Evolutionary conservation across 306 rosid genomes (phyloP), one percentile per base, ranked within the genome.

Genomic region (Gleditsia sinensis): DNA sequence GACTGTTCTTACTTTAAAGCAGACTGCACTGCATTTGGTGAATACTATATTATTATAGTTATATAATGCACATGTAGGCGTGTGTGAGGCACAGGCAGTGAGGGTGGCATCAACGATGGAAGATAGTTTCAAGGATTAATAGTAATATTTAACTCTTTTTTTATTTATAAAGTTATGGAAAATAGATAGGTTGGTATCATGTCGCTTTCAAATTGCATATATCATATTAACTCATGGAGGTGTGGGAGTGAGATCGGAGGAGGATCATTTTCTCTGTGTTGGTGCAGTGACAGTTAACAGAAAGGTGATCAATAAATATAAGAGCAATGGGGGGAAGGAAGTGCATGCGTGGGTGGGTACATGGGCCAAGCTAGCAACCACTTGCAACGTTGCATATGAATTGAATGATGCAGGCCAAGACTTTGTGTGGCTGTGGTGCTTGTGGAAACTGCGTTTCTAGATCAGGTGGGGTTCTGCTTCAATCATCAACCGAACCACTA

Each of bases 191-290:
- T 56, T 69, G 83, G 76, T 56, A 58, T 43, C 61, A 72, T 43
- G 78, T 78, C 88, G 56, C 77, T 71, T 32, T 78, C 84, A 49
- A 78, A 40, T 40, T n/a, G n/a, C n/a, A n/a, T 56, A 17, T 48
- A 40, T 69, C 40, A 51, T 39, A 6, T 59, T 64, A 43, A 43
- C 8, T 72, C 65, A 25, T 57, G 79, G n/a, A n/a, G n/a, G n/a
- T n/a, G n/a, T n/a, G n/a, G n/a, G n/a, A n/a, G n/a, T n/a, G n/a
- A n/a, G n/a, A n/a, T n/a, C n/a, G n/a, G n/a, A n/a, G n/a, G n/a
- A n/a, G n/a, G n/a, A n/a, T n/a, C n/a, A n/a, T n/a, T n/a, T 53
- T 72, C 71, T 34, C 11, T 54, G 60, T 3, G 39, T 63, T 74
- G n/a, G n/a, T n/a, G 78, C n/a, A 33, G 74, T 16, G 25, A 77